Base-by-base conservation (phyloP, 192 early-diverging fungal genomes). In the Entophlyctis helioformis region DNA sequence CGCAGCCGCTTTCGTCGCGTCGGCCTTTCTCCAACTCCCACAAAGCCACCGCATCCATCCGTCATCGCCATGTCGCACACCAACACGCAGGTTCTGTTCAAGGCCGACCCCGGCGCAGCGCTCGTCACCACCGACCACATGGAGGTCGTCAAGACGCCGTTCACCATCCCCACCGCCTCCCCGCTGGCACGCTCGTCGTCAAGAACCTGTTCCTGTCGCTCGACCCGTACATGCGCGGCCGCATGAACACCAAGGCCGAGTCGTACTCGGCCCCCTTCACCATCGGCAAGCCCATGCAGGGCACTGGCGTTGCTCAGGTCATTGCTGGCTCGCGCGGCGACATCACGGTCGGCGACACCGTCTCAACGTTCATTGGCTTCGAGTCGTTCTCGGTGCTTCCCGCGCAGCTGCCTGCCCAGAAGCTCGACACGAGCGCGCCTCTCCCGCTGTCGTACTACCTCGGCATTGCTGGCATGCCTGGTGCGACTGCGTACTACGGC, bases 401-500 rank as follows among this genome's bases (percentile, higher is more conserved):
- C 2, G 36, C 31, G 24, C 44, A 60, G 19, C 49, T 46, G 29
- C 53, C 53, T 18, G 21, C 60, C 5, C 39, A 46, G 0, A 69
- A 64, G 34, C 51, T 68, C 8, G 41, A 61, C 12, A 60, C 42
- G 9, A 56, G 48, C 20, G 31, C 57, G 7, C 61, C 55, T 18
- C 40, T 84, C 3, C 74, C 78, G n/a, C 47, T 80, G 7, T 54
- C 62, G 1, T 63, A 71, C 57, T 79, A 70, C 39, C 34, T 82
- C 28, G 78, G 84, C 38, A 67, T 56, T 18, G 40, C 36, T n/a
- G 62, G 87, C 21, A 89, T 90, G 83, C 78, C 88, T 22, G 78
- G 81, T 24, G 69, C 80, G 35, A 91, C 88, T 7, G 88, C 86
- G 0, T 87, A 85, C 47, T 51, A 63, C 23, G 79, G 82, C 24